phyloP scores from a whole-genome alignment of 2,329 filamentous ascomycete genomes.

The Phyllachora maydis region DNA sequence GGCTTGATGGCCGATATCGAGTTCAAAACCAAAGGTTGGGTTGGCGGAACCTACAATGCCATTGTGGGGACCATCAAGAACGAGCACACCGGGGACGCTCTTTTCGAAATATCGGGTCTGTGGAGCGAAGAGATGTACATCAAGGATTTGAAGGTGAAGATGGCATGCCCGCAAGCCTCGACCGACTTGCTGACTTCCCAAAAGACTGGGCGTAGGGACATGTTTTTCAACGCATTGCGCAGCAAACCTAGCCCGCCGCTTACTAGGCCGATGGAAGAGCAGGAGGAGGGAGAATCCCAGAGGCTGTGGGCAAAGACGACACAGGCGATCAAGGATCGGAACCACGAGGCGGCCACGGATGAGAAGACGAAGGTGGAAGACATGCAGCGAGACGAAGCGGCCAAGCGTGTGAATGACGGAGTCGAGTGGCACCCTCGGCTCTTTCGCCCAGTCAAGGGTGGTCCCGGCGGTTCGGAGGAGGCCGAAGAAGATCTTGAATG shows the following conservation, averaged over 20 bases:
- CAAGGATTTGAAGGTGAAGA: slow-evolving; percentile 53
- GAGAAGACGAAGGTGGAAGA: slow-evolving; percentile 97
- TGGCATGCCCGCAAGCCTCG: not conserved
- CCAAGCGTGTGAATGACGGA: slow-evolving; percentile 54
- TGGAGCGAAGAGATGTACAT: slow-evolving; percentile 95
- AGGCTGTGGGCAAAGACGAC: slow-evolving; percentile 68
- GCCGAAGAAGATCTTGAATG: slow-evolving; percentile 83
- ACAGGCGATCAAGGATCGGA: slow-evolving; percentile 60
- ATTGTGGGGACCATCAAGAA: slow-evolving; percentile 85
- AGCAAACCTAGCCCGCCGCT: slow-evolving; percentile 57
- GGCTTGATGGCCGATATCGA: slow-evolving; percentile 80
- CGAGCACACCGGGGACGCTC: slow-evolving; percentile 61
- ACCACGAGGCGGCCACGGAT: slow-evolving; percentile 77
- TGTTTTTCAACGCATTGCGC: slow-evolving; percentile 71
- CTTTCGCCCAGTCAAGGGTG: slow-evolving; percentile 57
- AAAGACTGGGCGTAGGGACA: slow-evolving; percentile 71
- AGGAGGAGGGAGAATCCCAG: slow-evolving; percentile 80
- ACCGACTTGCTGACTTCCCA: slow-evolving; percentile 3
- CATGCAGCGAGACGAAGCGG: slow-evolving; percentile 72
- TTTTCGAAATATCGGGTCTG: slow-evolving; percentile 81
- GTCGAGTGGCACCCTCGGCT: slow-evolving; percentile 76
- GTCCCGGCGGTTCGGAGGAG: slow-evolving; percentile 50
- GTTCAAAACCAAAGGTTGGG: slow-evolving; percentile 97
- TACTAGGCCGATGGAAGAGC: slow-evolving; percentile 62
- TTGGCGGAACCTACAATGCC: slow-evolving; percentile 87